phyloP scores from a whole-genome alignment of 495 filamentous ascomycete genomes.

The Penicillium maclennaniae region DNA sequence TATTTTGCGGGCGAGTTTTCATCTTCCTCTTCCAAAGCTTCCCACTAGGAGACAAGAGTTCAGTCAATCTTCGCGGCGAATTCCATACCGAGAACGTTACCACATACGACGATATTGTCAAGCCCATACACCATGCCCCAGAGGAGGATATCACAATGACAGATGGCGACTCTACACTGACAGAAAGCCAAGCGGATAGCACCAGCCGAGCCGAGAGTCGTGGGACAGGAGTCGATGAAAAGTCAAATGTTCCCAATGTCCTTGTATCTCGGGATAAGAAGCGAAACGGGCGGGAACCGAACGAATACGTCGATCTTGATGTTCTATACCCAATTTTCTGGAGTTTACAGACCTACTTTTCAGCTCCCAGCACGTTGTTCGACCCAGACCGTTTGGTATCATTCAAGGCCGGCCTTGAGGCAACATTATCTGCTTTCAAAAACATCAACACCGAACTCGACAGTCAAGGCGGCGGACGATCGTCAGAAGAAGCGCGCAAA shows the following conservation, averaged over 20 bases:
- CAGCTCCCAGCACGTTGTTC: conserved; percentile 81
- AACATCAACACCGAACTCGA: conserved; percentile 68
- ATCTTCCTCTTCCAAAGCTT: conserved; percentile 98
- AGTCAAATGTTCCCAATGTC: conserved; percentile 42
- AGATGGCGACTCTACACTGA: conserved; percentile 42
- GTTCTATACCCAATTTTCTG: conserved; percentile 89
- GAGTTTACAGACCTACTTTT: conserved; percentile 86
- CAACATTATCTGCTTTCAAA: conserved; percentile 75
- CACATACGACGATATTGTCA: conserved; percentile 61
- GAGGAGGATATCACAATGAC: conserved; percentile 59
- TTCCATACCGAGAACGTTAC: conserved; percentile 96
- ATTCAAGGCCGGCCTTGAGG: conserved; percentile 77
- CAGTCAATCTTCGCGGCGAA: conserved; percentile 92
- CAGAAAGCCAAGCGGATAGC: conserved; percentile 18
- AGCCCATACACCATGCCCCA: conserved; percentile 20
- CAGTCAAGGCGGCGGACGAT: conserved; percentile 43
- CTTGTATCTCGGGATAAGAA: conserved; percentile 49
- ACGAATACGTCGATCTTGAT: conserved; percentile 56
- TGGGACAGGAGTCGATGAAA: conserved; percentile 23
- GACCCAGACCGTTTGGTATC: conserved; percentile 59
- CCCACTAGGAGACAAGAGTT: conserved; percentile 91
- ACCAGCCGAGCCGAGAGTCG: conserved; percentile 5
- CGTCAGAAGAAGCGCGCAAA: conserved; percentile 56
- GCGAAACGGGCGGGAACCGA: conserved; percentile 37
- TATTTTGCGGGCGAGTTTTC: conserved; percentile 94